These are phyloP conservation scores for Ophiostoma quercus DNA, from an alignment of 2,329 filamentous ascomycete genomes.

Conservation along the genomic window DNA sequence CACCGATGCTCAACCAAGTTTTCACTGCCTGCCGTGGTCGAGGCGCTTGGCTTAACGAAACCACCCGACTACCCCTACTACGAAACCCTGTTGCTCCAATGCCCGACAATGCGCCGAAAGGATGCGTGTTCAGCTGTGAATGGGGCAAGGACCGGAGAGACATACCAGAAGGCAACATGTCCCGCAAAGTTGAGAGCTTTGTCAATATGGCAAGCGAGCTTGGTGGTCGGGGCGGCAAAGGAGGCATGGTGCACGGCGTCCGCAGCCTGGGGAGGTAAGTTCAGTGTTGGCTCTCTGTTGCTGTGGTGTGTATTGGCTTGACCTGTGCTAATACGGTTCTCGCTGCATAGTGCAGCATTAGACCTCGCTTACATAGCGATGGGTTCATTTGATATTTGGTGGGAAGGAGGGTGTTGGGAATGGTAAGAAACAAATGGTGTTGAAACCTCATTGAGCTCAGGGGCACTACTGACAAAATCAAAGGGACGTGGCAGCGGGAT, in stretches of 20 bases:
- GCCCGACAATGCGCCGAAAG: conserved; percentile 58
- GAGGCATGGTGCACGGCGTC: conserved; percentile 75
- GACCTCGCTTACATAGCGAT: conserved; percentile 71
- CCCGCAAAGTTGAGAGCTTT: conserved; percentile 68
- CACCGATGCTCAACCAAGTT: conserved; percentile 62
- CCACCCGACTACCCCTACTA: conserved; percentile 57
- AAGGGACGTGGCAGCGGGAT: conserved; percentile 65
- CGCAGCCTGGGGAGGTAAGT: conserved; percentile 54
- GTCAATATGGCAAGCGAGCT: conserved; percentile 67
- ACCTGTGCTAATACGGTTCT: not conserved
- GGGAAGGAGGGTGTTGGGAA: conserved; percentile 78
- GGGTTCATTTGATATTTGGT: conserved; percentile 75
- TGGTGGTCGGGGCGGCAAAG: conserved; percentile 57
- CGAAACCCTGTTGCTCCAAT: conserved; percentile 55
- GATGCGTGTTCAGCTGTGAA: conserved; percentile 69
- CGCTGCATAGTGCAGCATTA: conserved; percentile 55
- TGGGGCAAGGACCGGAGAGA: conserved; percentile 76
- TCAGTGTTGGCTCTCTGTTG: too few species aligned
- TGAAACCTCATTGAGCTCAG: not conserved
- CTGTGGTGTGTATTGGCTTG: not conserved
- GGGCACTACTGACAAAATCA: not conserved
- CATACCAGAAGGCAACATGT: conserved; percentile 59
- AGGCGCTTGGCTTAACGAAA: conserved; percentile 66
- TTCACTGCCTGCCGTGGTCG: conserved; percentile 62
- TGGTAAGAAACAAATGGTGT: conserved; percentile 41